These are phyloP conservation scores for Annulohypoxylon nitens DNA, from an alignment of 495 filamentous ascomycete species.

Conservation along the genomic window DNA sequence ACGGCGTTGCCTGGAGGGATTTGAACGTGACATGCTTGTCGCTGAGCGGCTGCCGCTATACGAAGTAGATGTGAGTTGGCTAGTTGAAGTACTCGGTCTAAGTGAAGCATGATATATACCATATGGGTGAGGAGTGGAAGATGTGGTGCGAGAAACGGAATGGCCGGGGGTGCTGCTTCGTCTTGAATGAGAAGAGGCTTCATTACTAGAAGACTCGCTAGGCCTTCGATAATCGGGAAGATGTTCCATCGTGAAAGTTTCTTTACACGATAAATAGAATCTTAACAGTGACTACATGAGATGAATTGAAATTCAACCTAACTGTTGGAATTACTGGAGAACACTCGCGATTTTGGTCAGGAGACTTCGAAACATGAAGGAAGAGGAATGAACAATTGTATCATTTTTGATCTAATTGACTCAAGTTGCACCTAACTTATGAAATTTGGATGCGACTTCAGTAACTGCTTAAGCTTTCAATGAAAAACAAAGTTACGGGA, in stretches of 20 bases:
- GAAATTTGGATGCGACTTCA: background rate
- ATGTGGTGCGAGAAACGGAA: conserved; percentile 37
- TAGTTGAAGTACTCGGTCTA: conserved; percentile 36
- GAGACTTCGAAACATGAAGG: background rate
- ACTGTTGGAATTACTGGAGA: background rate
- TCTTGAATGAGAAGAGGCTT: conserved; percentile 10
- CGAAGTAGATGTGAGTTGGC: conserved; percentile 36
- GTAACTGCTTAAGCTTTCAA: background rate
- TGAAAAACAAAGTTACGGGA: background rate
- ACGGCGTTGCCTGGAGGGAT: conserved; percentile 35
- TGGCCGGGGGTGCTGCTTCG: conserved; percentile 3
- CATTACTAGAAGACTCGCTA: conserved; percentile 22
- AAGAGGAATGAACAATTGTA: background rate
- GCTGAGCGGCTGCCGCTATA: conserved; percentile 41
- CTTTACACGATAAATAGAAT: background rate
- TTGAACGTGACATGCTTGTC: conserved; percentile 44
- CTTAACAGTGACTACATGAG: background rate
- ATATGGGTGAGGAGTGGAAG: conserved; percentile 37
- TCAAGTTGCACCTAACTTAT: background rate
- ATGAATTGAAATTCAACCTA: background rate
- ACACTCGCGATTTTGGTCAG: background rate
- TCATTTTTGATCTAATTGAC: background rate
- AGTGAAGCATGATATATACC: conserved; percentile 16
- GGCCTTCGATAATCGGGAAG: background rate
- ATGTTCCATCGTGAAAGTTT: background rate